Base-by-base conservation (phyloP, 768 basidiomycete species). In the Saitozyma podzolica region DNA sequence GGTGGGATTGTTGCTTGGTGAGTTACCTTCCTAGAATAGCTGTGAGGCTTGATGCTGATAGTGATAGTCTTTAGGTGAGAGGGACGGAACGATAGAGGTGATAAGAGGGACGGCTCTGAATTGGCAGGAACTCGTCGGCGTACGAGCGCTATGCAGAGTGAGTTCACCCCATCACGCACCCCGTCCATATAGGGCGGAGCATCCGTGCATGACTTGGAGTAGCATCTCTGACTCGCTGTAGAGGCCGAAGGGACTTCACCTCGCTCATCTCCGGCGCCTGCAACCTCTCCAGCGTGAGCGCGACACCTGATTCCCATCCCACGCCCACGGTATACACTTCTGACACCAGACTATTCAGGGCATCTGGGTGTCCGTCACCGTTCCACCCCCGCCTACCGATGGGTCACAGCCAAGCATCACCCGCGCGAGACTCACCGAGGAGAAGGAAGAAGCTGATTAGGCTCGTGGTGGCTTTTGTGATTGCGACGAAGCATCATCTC, bases 181-280 rank as follows among this genome's bases (percentile, higher is more conserved):
- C 29, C 29, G 29, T 29, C 29, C 29, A 29, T 29, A 29, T 29
- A 29, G 29, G 29, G 29, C 29, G 70, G 9, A 16, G 13, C 54
- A 9, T 40, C 43, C 42, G 14, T 45, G 20, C 43, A 19, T 29
- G 13, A 10, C 17, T 92, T 91, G 69, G 90, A 92, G 70, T 86
- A 90, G 41, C 45, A 91, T 87, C 37, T 45, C 67, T 52, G 54
- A 19, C 11, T 51, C n/a, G 40, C 16, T 11, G 87, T 84, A 92
- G 93, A 81, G 93, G 92, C 53, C 84, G 93, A 66, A 95, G 90
- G 78, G 85, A 87, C 49, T 93, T 93, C 73, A 87, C 88, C 0
- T 70, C 85, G 8, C 76, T 94, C 60, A 86, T 84, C 10, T 84
- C 90, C 14, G 86, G 87, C 72, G 70, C 77, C 4, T 56, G 78